Percentiles rank a stretch among this genome's conserved stretches.
Conservation (phyloP, 1,284 basidiomycete species). For the Mycena sp. region DNA sequence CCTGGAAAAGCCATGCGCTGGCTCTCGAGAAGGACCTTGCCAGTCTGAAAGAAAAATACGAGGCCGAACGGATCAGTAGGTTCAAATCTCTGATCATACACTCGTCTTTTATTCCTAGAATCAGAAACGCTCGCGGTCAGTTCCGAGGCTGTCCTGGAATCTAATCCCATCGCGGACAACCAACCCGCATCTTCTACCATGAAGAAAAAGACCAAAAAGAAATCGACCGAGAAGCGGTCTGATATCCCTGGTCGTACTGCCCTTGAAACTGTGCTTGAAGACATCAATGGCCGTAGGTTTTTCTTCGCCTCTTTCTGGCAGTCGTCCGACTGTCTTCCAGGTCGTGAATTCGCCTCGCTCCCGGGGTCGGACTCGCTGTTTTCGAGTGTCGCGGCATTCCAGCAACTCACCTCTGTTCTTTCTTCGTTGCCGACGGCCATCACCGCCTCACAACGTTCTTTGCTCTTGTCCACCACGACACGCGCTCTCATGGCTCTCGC, state of each 20-base stretch:
- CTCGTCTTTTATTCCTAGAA: background rate
- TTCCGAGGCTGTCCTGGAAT: no score
- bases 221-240: constrained; percentile 13
- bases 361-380: constrained; percentile 35
- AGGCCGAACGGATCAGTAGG: constrained; percentile 54
- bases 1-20: constrained; percentile 58
- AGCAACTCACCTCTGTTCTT: constrained; percentile 37
- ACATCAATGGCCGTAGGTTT: constrained; percentile 9
- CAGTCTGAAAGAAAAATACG: constrained; percentile 49
- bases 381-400: constrained; percentile 40
- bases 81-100: constrained; percentile 6
- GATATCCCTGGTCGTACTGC: constrained; percentile 10
- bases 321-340: background rate
- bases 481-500: constrained; percentile 43
- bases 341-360: constrained; percentile 6
- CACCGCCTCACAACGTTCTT: constrained; percentile 33
- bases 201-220: constrained; percentile 37
- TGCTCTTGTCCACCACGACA: constrained; percentile 41
- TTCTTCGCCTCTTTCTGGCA: background rate
- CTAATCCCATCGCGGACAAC: background rate
- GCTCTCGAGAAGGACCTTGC: constrained; percentile 53
- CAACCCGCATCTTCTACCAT: constrained; percentile 27
- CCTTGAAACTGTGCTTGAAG: constrained; percentile 31
- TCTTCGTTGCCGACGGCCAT: constrained; percentile 9
- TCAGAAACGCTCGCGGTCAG: no score